Evolutionary conservation across 176 grass and related monocot genomes (phyloP).

Genomic region (Poa pratensis): DNA sequence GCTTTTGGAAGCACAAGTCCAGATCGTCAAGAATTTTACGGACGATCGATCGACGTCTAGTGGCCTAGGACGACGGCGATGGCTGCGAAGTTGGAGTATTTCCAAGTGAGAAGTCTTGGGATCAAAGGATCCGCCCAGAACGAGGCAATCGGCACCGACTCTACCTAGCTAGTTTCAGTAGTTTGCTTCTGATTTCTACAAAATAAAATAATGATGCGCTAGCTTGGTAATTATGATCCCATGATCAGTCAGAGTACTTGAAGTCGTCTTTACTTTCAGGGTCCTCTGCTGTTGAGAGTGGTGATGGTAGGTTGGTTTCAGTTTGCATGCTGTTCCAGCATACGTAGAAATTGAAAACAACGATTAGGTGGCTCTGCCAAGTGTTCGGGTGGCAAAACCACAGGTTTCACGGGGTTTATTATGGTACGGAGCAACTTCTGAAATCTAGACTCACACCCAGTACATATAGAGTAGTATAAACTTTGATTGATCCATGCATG

Average conservation of each 20-base stretch:
- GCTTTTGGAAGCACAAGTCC: background rate
- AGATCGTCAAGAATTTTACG: background rate
- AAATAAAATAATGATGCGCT: background rate
- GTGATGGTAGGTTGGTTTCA: conserved; percentile 1
- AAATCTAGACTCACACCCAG: background rate
- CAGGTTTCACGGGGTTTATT: background rate
- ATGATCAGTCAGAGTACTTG: background rate
- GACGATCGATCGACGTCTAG: background rate
- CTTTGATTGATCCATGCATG: background rate
- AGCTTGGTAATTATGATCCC: conserved; percentile 31
- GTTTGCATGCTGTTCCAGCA: background rate
- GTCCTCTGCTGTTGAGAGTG: background rate
- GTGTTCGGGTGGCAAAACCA: conserved; percentile 25
- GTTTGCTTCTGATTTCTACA: background rate
- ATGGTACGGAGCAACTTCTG: background rate
- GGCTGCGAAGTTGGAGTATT: background rate
- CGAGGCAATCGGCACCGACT: background rate
- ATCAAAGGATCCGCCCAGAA: background rate
- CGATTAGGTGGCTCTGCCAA: conserved; percentile 26
- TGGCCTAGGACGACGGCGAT: background rate
- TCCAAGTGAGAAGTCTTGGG: background rate
- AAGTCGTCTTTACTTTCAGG: background rate
- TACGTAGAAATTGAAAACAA: conserved; percentile 16
- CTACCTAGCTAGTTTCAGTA: background rate
- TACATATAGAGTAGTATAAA: background rate